Evolutionary conservation across 768 basidiomycete species (phyloP).

Genomic region (Trametes coccinea): DNA sequence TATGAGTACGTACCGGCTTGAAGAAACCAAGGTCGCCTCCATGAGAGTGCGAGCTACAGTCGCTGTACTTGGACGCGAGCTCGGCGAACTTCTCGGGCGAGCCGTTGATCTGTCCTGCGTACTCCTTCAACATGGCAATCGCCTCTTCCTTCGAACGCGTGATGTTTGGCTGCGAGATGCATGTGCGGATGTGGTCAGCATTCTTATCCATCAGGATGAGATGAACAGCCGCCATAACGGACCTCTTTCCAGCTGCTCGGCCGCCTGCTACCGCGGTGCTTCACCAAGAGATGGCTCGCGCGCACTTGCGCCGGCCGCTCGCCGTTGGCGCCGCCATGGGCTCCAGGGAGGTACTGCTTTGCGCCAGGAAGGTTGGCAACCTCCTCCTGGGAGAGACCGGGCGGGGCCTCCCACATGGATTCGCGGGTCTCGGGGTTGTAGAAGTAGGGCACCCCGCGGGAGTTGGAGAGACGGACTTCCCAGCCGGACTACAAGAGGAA

Average conservation of each 20-base stretch:
- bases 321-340: constrained; percentile 17
- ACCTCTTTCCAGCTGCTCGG: constrained; percentile 88
- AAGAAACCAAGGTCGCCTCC: constrained; percentile 91
- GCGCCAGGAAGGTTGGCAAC: constrained; percentile 68
- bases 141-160: constrained; percentile 90
- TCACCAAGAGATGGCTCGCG: constrained; percentile 94
- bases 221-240: constrained; percentile 25
- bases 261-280: constrained; percentile 79
- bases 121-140: constrained; percentile 68
- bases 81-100: constrained; percentile 63
- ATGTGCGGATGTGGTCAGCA: not conserved
- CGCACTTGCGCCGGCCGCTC: constrained; percentile 60
- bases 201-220: not conserved
- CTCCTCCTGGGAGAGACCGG: constrained; percentile 60
- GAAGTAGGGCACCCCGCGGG: constrained; percentile 81
- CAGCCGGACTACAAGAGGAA: constrained; percentile 47
- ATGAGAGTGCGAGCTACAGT: constrained; percentile 84
- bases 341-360: constrained; percentile 42
- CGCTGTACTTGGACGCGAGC: constrained; percentile 76
- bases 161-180: constrained; percentile 56
- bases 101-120: constrained; percentile 61
- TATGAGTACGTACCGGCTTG: constrained; percentile 38
- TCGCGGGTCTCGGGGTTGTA: constrained; percentile 70
- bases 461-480: constrained; percentile 88
- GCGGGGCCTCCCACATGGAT: constrained; percentile 81